Conservation (phyloP, 768 basidiomycete species). For the Asterophora lycoperdoides region DNA sequence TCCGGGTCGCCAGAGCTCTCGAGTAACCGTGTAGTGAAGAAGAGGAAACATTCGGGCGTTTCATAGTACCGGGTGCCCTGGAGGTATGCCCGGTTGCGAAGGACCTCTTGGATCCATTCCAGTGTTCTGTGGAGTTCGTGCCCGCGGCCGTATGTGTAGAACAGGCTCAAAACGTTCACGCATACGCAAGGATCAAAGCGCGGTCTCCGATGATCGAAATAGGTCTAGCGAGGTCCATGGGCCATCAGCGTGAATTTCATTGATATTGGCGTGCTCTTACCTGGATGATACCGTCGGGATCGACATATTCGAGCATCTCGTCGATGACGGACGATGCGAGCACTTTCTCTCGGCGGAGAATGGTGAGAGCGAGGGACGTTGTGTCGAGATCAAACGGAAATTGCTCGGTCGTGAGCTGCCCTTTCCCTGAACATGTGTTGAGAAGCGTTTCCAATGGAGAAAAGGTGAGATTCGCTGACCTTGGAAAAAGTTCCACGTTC, state of each 20-base stretch:
- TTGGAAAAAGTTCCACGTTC: conserved; percentile 54
- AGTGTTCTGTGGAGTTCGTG: conserved; percentile 39
- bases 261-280: conserved; percentile 20
- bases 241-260: conserved; percentile 4
- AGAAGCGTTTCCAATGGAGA: neutral
- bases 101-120: conserved; percentile 46
- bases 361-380: conserved; percentile 49
- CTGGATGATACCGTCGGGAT: conserved; percentile 49
- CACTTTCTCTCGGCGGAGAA: conserved; percentile 30
- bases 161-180: conserved; percentile 46
- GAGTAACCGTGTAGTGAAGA: conserved; percentile 45
- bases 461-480: conserved; percentile 21
- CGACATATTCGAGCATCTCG: conserved; percentile 50
- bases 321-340: conserved; percentile 44
- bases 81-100: conserved; percentile 48
- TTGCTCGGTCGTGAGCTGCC: conserved; percentile 40
- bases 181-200: conserved; percentile 53
- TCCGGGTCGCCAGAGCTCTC: conserved; percentile 28
- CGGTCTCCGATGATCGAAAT: conserved; percentile 47
- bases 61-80: conserved; percentile 55
- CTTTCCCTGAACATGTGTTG: conserved; percentile 26
- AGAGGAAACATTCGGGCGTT: conserved; percentile 49
- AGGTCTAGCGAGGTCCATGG: conserved; percentile 33
- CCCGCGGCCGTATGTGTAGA: conserved; percentile 47
- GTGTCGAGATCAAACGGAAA: conserved; percentile 58